These are phyloP conservation scores for Debaryomycetaceae sp. DNA, from an alignment of 1,139 yeast genomes.

Conservation along the genomic window DNA sequence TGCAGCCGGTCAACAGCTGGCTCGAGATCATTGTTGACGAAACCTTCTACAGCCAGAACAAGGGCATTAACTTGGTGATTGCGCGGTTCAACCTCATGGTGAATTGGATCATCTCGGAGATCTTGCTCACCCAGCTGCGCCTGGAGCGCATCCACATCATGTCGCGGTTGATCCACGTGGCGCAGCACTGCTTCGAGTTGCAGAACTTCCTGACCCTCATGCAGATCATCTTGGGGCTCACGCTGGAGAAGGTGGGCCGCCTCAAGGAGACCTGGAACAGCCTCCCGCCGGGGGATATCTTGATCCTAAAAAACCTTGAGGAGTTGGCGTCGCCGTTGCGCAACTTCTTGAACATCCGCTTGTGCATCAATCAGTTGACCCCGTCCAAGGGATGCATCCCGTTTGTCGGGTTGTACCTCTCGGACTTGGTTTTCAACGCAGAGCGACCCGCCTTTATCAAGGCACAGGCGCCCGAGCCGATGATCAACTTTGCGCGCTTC, in stretches of 20 bases:
- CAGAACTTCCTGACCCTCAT: constrained; percentile 85
- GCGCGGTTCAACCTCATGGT: constrained; percentile 85
- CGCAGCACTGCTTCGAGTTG: constrained; percentile 62
- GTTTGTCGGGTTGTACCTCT: constrained; percentile 78
- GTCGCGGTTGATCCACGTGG: constrained; percentile 80
- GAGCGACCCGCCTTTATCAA: constrained; percentile 54
- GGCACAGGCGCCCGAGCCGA: constrained; percentile 27
- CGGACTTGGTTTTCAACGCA: constrained; percentile 78
- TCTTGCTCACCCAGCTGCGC: constrained; percentile 60
- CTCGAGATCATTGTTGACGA: constrained; percentile 66
- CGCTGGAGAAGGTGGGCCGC: constrained; percentile 62
- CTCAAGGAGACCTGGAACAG: constrained; percentile 73
- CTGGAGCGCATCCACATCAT: constrained; percentile 63
- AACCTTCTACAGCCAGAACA: constrained; percentile 41
- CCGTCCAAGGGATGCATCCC: constrained; percentile 85
- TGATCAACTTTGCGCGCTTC: constrained; percentile 76
- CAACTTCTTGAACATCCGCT: constrained; percentile 63
- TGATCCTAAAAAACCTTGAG: constrained; percentile 63
- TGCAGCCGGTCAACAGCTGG: constrained; percentile 83
- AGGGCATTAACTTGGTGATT: constrained; percentile 81
- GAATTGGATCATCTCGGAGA: constrained; percentile 90
- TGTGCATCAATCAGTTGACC: constrained; percentile 54
- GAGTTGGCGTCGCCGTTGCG: constrained; percentile 59
- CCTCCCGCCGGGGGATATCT: constrained; percentile 52
- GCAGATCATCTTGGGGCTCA: constrained; percentile 81